Conservation (phyloP, 2,329 filamentous ascomycete species). For the Neodidymelliopsis sp. region DNA sequence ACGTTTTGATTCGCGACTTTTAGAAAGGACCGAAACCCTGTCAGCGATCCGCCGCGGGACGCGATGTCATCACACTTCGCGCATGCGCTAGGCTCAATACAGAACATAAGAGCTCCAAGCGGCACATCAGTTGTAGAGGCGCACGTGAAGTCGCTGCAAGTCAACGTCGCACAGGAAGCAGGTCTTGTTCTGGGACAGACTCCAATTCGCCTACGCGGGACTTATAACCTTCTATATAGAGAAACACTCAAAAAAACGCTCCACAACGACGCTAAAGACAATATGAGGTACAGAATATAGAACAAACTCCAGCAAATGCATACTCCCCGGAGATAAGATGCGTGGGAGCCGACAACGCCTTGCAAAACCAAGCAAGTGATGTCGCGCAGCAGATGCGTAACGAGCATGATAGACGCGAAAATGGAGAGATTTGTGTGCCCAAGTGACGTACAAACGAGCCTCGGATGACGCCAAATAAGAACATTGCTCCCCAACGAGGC, state of each 20-base stretch:
- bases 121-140: not conserved
- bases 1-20: conserved; percentile 28
- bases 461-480: no score
- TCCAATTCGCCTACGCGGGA: conserved; percentile 14
- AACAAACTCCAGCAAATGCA: conserved; percentile 12
- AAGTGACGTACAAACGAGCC: no score
- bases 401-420: not conserved
- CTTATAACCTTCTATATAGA: conserved; percentile 11
- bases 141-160: not conserved
- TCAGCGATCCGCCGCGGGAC: conserved; percentile 14
- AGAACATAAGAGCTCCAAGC: not conserved
- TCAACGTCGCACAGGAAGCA: no score
- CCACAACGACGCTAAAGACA: conserved; percentile 3
- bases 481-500: no score
- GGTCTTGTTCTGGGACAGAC: not conserved
- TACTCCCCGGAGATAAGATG: not conserved
- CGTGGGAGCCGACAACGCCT: conserved; percentile 6
- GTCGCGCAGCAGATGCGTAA: not conserved
- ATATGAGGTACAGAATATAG: not conserved
- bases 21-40: conserved; percentile 23
- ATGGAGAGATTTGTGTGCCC: not conserved
- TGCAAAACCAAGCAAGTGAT: conserved; percentile 2
- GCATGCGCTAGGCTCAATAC: conserved; percentile 17
- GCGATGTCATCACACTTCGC: conserved; percentile 43
- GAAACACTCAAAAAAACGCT: conserved; percentile 3